Base-by-base conservation (phyloP, 2,329 filamentous ascomycete species). In the Endoconidiophora laricicola region DNA sequence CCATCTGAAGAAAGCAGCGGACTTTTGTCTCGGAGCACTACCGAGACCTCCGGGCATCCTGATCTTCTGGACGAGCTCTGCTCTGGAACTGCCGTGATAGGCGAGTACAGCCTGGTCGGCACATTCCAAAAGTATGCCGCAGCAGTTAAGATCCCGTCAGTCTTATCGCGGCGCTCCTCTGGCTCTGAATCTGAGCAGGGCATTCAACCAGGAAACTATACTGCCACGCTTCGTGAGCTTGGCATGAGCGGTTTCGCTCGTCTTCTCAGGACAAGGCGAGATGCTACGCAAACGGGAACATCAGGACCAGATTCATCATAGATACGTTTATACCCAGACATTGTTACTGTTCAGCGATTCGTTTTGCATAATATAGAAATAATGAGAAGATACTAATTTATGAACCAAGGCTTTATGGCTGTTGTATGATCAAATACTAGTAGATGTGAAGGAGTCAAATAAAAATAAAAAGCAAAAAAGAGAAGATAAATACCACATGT, bases 11-110 rank as follows among this genome's bases (percentile, higher is more conserved):
- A 52, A 6, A 39, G 36, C n/a, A 16, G 18, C 16, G 37, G 45
- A n/a, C 24, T 43, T 7, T 16, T 44, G 33, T 33, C 37, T 22
- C 44, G 47, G 7, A 43, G 24, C 33, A 38, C 23, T 9, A 9
- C 36, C 12, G 46, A 44, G 2, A 33, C 44, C 6, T 36, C 49
- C 16, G 16, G 18, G 9, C 49, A 52, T 12, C 49, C 44, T 6
- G 29, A 47, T 38, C 37, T 22, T 22, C 12, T 49, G 18, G 51
- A 77, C 53, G 62, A 71, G 2, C 61, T 78, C 59, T 65, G 63
- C 48, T 77, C 74, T 7, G 75, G 75, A 6, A 74, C 74, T 57
- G 74, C 67, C 14, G 58, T 76, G 4, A 59, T 78, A 36, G 68
- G 68, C 50, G 71, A 73, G 50, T 75, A 76, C 52, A 68, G 76